Evolutionary conservation across 164 flowering plant species (phyloP).

Genomic region (Berberis thunbergii): DNA sequence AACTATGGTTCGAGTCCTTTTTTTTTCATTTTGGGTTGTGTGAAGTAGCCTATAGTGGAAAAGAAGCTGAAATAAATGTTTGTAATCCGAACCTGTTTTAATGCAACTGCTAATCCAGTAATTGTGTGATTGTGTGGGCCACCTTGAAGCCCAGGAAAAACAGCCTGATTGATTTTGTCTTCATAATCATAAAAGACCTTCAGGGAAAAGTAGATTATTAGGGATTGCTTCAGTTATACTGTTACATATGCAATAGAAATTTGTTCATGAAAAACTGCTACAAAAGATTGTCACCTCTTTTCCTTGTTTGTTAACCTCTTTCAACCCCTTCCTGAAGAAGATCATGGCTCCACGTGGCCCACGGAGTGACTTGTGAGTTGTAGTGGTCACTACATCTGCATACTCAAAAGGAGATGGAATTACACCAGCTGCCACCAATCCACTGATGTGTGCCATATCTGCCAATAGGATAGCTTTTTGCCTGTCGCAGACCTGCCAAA

Average conservation of each 20-base stretch:
- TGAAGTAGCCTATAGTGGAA: background rate
- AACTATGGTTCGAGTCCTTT: too few relatives aligned
- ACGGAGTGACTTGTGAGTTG: conserved; percentile 99
- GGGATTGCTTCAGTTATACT: background rate
- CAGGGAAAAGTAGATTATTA: conserved; percentile 9
- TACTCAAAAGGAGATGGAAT: conserved; percentile 97
- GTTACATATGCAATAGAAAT: background rate
- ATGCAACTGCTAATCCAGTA: conserved; percentile 90
- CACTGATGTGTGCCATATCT: conserved; percentile 99
- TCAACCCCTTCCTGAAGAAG: conserved; percentile 80
- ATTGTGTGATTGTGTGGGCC: conserved; percentile 99
- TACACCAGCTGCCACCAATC: conserved; percentile 95
- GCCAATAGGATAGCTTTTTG: conserved; percentile 93
- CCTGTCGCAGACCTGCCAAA: conserved; percentile 78
- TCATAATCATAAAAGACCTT: conserved; percentile 92
- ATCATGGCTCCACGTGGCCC: conserved; percentile 99
- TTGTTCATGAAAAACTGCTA: background rate
- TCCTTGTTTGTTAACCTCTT: conserved; percentile 81
- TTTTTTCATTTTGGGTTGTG: too few relatives aligned
- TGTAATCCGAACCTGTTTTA: conserved; percentile 70
- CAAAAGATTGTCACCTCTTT: conserved; percentile 41
- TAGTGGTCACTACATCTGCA: conserved; percentile 97
- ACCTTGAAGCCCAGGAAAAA: conserved; percentile 99
- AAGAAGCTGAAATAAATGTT: background rate
- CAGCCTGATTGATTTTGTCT: conserved; percentile 95